phyloP scores from a whole-genome alignment of 1,284 basidiomycete genomes.

The Polyporus tsugae region DNA sequence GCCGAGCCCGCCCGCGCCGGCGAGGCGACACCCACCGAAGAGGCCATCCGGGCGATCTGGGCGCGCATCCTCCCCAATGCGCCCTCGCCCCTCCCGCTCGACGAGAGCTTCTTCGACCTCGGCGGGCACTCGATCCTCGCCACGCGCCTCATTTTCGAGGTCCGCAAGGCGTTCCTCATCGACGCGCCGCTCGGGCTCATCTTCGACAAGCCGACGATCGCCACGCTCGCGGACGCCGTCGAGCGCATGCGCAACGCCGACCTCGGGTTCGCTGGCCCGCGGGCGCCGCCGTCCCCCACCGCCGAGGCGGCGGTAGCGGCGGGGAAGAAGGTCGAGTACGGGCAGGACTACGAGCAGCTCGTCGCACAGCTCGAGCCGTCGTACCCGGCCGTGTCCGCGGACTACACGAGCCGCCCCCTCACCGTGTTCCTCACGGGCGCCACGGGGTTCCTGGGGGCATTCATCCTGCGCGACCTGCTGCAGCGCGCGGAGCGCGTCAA shows the following conservation, averaged over 20 bases:
- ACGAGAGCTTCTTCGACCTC: conserved; percentile 98
- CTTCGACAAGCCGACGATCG: conserved; percentile 92
- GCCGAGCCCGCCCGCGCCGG: conserved; percentile 38
- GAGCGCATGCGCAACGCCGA: conserved; percentile 84
- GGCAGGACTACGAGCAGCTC: conserved; percentile 80
- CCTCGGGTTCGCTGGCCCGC: conserved; percentile 71
- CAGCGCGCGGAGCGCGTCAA: conserved; percentile 66
- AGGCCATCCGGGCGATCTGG: conserved; percentile 88
- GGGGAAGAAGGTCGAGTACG: conserved; percentile 66
- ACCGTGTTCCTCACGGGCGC: conserved; percentile 97
- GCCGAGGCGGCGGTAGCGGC: conserved; percentile 18
- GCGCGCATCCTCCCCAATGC: conserved; percentile 83
- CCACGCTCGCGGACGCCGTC: conserved; percentile 82
- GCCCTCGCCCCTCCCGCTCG: conserved; percentile 81
- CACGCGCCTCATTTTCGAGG: conserved; percentile 96
- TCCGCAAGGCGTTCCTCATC: conserved; percentile 92
- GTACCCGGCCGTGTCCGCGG: conserved; percentile 64
- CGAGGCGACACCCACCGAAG: conserved; percentile 76
- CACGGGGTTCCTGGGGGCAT: conserved; percentile 97
- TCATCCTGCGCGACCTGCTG: conserved; percentile 88
- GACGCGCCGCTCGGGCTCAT: conserved; percentile 93
- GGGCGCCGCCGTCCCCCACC: conserved; percentile 27
- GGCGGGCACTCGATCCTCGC: conserved; percentile 99
- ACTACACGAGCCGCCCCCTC: conserved; percentile 62
- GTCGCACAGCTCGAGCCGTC: conserved; percentile 63